Conservation (phyloP, 2,329 filamentous ascomycete species). For the Xylariaceae sp. region DNA sequence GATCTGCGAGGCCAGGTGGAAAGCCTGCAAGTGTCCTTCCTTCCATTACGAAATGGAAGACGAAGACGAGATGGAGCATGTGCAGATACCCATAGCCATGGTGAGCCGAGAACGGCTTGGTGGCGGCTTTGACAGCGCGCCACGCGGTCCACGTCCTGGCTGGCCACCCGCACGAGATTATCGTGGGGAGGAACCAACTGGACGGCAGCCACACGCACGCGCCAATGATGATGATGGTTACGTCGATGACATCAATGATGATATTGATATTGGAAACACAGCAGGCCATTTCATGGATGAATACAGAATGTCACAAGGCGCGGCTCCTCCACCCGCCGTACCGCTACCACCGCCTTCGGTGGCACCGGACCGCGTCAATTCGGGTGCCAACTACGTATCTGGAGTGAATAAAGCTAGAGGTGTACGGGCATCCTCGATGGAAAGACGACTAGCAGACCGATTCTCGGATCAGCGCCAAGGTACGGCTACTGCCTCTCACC, state of each 20-base stretch:
- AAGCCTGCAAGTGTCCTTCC: constrained; percentile 75
- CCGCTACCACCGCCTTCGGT: constrained; percentile 25
- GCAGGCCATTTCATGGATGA: constrained; percentile 57
- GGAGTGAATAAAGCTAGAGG: constrained; percentile 41
- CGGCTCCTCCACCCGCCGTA: constrained; percentile 30
- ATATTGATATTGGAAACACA: constrained; percentile 45
- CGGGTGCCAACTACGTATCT: constrained; percentile 39
- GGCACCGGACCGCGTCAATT: constrained; percentile 34
- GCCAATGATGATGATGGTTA: constrained; percentile 35
- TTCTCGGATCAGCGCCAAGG: constrained; percentile 41
- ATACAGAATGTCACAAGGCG: constrained; percentile 40
- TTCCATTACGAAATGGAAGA: constrained; percentile 60
- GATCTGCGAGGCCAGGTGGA: constrained; percentile 77
- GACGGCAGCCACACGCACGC: constrained; percentile 33
- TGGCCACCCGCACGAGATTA: constrained; percentile 42
- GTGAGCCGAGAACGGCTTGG: constrained; percentile 34
- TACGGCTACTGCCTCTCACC: constrained; percentile 23
- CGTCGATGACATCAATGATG: constrained; percentile 33
- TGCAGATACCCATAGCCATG: constrained; percentile 42
- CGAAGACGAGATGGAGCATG: constrained; percentile 49
- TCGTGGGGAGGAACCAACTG: constrained; percentile 39
- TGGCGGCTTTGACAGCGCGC: constrained; percentile 18
- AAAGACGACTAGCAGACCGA: constrained; percentile 46
- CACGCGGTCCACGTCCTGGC: constrained; percentile 27
- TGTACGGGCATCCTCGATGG: constrained; percentile 39